Conservation (phyloP, 2,329 filamentous ascomycete genomes). For the Davidsoniella neocaledoniae region DNA sequence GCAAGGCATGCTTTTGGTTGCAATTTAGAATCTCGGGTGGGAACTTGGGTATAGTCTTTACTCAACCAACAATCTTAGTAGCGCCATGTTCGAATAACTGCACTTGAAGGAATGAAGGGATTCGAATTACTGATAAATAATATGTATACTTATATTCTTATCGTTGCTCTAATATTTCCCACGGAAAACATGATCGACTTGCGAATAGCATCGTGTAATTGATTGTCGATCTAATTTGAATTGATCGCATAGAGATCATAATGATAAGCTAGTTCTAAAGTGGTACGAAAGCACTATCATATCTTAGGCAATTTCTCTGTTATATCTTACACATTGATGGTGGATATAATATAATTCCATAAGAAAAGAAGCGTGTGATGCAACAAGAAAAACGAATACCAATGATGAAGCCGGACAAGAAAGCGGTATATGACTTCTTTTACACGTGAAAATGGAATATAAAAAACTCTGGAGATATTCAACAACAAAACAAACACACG, state of each 20-base stretch:
- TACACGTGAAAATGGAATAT: neutral
- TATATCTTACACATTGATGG: neutral
- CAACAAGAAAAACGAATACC: neutral
- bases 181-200: constrained; percentile 7
- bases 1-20: too few species aligned
- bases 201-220: neutral
- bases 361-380: neutral
- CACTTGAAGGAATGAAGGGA: too few species aligned
- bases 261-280: neutral
- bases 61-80: too few species aligned
- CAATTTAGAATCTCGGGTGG: too few species aligned
- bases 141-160: too few species aligned
- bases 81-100: too few species aligned
- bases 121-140: too few species aligned
- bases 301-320: too few species aligned
- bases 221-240: neutral
- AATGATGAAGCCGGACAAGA: too few species aligned
- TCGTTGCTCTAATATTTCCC: constrained; percentile 1
- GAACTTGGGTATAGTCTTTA: too few species aligned
- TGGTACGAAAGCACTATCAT: neutral
- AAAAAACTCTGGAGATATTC: neutral
- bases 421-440: too few species aligned
- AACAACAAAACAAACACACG: neutral
- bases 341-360: neutral
- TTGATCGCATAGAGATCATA: neutral